phyloP scores from a whole-genome alignment of 371 early-diverging fungal genomes.

The Apophysomyces sp. region DNA sequence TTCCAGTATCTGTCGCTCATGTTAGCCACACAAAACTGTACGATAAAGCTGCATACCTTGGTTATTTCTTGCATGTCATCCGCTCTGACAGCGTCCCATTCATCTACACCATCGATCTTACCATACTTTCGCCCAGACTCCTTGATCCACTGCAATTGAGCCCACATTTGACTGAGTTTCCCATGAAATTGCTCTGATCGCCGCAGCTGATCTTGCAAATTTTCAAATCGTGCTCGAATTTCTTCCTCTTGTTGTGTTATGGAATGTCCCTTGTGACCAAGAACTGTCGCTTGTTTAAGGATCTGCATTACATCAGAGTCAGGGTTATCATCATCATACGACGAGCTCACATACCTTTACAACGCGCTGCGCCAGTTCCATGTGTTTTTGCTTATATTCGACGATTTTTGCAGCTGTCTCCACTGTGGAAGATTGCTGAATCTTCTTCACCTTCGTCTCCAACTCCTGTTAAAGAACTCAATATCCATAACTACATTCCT shows the following conservation, averaged over 20 bases:
- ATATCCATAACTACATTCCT: not conserved
- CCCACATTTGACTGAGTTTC: constrained; percentile 79
- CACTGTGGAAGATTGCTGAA: constrained; percentile 61
- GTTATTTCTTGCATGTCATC: constrained; percentile 45
- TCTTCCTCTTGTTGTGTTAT: constrained; percentile 83
- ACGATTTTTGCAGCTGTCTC: constrained; percentile 63
- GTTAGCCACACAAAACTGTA: not conserved
- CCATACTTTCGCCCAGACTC: constrained; percentile 62
- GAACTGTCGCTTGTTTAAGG: constrained; percentile 77
- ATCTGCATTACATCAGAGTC: constrained; percentile 43
- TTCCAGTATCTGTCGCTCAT: constrained; percentile 39
- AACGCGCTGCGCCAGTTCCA: constrained; percentile 76
- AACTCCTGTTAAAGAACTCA: constrained; percentile 38
- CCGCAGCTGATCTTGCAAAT: constrained; percentile 68
- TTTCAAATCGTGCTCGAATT: constrained; percentile 71
- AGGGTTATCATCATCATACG: not conserved
- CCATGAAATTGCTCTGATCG: constrained; percentile 81
- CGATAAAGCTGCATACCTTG: constrained; percentile 33
- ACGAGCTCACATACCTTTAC: constrained; percentile 44
- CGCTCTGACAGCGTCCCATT: constrained; percentile 41
- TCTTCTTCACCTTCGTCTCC: constrained; percentile 59
- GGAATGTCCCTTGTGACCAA: constrained; percentile 79
- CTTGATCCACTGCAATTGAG: constrained; percentile 74
- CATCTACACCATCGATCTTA: constrained; percentile 31
- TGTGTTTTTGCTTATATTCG: constrained; percentile 74